phyloP scores from a whole-genome alignment of 345 rosid species.

The Punica granatum region DNA sequence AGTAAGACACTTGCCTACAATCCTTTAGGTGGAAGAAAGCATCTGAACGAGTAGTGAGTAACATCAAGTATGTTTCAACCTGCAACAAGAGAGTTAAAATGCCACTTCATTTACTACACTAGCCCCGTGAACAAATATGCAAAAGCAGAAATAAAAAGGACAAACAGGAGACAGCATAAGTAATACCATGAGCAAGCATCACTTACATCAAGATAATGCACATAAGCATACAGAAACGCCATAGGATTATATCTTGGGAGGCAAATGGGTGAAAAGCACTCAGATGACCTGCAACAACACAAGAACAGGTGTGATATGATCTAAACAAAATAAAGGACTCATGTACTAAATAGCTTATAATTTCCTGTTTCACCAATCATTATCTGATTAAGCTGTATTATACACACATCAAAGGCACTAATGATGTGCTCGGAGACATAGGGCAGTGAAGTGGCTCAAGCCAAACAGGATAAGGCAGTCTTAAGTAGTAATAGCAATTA shows the following conservation, averaged over 20 bases:
- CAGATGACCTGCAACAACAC: slow-evolving; percentile 73
- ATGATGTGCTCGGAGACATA: too few relatives aligned
- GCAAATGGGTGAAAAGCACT: slow-evolving; percentile 97
- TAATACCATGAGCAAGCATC: slow-evolving; percentile 6
- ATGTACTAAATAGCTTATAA: not conserved
- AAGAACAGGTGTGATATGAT: not conserved
- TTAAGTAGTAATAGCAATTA: too few relatives aligned
- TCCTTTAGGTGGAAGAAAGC: slow-evolving; percentile 97
- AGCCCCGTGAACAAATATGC: not conserved
- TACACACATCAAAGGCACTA: too few relatives aligned
- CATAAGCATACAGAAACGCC: slow-evolving; percentile 94
- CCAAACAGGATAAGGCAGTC: not conserved
- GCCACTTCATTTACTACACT: slow-evolving; percentile 11
- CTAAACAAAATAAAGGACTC: not conserved
- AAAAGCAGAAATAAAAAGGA: not conserved
- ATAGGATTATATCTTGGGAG: slow-evolving; percentile 92
- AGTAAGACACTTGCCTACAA: slow-evolving; percentile 52
- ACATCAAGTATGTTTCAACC: slow-evolving; percentile 84
- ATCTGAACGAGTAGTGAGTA: slow-evolving; percentile 93
- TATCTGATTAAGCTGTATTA: not conserved
- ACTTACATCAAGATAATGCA: slow-evolving; percentile 94
- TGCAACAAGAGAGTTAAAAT: slow-evolving; percentile 27
- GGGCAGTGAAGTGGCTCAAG: not conserved
- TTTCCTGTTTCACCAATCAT: not conserved
- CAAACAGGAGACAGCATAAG: not conserved